Conservation (phyloP, 1,284 basidiomycete species). For the Naganishia sp. region DNA sequence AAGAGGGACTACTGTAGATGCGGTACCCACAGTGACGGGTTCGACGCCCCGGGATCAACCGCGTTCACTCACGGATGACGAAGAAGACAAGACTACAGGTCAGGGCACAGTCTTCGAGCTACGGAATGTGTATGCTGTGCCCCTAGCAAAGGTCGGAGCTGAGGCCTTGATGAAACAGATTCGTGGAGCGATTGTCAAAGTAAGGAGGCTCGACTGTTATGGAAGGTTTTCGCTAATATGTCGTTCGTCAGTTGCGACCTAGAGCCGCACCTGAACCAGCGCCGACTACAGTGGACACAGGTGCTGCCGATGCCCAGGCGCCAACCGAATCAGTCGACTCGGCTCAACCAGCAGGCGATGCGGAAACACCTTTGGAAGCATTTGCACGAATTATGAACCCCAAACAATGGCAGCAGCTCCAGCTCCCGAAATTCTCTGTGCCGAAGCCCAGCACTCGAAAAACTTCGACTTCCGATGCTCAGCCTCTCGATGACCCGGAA, state of each 20-base stretch:
- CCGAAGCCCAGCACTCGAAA: not conserved
- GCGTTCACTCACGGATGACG: slow-evolving; percentile 2
- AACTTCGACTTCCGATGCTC: not conserved
- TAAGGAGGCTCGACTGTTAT: not conserved
- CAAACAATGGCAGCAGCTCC: slow-evolving; percentile 28
- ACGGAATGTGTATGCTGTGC: slow-evolving; percentile 33
- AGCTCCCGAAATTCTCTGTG: slow-evolving; percentile 9
- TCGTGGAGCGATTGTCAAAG: slow-evolving; percentile 18
- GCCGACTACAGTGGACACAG: not conserved
- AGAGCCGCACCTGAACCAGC: slow-evolving; percentile 1
- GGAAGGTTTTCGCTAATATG: not conserved
- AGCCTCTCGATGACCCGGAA: not conserved
- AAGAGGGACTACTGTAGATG: not conserved
- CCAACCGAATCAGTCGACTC: slow-evolving; percentile 7
- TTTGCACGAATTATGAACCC: slow-evolving; percentile 32
- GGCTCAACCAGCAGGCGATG: not conserved
- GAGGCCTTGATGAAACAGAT: slow-evolving; percentile 29
- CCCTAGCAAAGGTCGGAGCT: slow-evolving; percentile 24
- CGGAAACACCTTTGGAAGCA: slow-evolving; percentile 27
- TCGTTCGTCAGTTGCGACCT: slow-evolving; percentile 10
- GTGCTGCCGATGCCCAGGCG: not conserved
- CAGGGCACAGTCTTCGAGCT: slow-evolving; percentile 29
- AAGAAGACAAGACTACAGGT: not conserved
- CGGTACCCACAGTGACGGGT: not conserved
- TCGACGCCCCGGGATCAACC: not conserved